Percentiles rank a stretch among this genome's conserved stretches.
These are phyloP conservation scores for Raddia distichophylla DNA, from an alignment of 176 grass and related monocot genomes.

Conservation along the genomic window DNA sequence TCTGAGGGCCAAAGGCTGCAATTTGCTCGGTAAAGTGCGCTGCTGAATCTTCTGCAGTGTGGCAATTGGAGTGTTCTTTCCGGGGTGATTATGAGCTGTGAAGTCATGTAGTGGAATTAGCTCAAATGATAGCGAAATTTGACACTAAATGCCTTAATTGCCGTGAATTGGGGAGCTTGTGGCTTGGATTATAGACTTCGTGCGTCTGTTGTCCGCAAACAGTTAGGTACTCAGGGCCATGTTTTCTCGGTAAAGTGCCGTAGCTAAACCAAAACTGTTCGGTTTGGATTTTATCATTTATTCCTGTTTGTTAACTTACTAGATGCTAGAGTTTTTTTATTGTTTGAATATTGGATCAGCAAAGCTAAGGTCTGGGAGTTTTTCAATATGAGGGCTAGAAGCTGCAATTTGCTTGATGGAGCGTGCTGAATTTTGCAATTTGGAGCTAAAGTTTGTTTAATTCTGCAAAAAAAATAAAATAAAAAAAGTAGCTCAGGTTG, in stretches of 20 bases:
- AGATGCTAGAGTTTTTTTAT: background rate
- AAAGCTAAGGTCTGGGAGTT: constrained; percentile 16
- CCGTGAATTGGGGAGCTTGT: background rate
- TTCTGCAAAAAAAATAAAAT: background rate
- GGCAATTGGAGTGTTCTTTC: background rate
- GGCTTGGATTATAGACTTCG: background rate
- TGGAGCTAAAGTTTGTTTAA: constrained; percentile 8
- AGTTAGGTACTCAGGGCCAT: background rate
- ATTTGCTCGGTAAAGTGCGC: constrained; percentile 68
- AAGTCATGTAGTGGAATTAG: background rate
- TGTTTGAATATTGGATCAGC: background rate
- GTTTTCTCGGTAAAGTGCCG: background rate
- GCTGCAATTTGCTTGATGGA: background rate
- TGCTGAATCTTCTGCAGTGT: constrained; percentile 8
- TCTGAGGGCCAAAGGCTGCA: constrained; percentile 76
- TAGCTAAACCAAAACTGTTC: background rate
- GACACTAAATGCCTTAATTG: background rate
- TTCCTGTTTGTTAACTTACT: background rate
- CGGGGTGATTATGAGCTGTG: background rate
- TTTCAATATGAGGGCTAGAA: background rate
- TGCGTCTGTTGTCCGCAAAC: background rate
- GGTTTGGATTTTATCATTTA: background rate
- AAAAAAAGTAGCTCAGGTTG: background rate
- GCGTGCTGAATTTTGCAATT: background rate
- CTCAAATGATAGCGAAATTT: background rate